Evolutionary conservation across 495 filamentous ascomycete genomes (phyloP), one percentile per base, ranked within the genome.

Genomic region (Aspergillus cristatus): DNA sequence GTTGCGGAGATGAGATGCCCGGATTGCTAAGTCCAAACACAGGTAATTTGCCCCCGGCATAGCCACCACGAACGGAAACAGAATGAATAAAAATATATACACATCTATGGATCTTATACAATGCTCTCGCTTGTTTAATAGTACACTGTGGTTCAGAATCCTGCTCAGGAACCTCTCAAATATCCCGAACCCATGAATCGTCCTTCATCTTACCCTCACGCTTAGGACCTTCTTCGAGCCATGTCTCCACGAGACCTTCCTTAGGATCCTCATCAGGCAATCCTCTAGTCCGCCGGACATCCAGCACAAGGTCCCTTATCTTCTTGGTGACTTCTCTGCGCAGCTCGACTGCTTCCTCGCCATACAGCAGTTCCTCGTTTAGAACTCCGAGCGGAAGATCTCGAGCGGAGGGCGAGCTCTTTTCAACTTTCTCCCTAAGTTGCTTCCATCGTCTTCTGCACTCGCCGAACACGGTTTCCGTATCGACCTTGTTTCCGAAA

Each of bases 241-340:
- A 86, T 2, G 78, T 84, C 52, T 83, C 80, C 12, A 70, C 77
- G 14, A 76, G 58, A 6, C 74, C 69, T 1, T 67, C 70, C 51
- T 81, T 79, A 0, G 78, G 75, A 55, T 94, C 84, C 43, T 94
- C 84, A 37, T 95, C 89, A 0, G 79, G 70, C 24, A 79, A 78
- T 1, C 84, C 89, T 38, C 82, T 55, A 18, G 68, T 64, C 37
- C 69, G 67, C 44, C 90, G 66, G 7, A 97, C 72, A 41, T 84
- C 83, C 16, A 90, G 48, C 0, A 98, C 84, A 46, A 87, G 81
- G 31, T 79, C 72, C 22, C 91, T 65, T 15, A 97, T 76, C 41
- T 82, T 70, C 54, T 72, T 62, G 15, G 91, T 84, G 22, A 86
- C 82, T 58, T 96, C 90, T 36, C 83, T 80, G 46, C 91, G 74